Evolutionary conservation across 1,284 basidiomycete species (phyloP).

Genomic region (Cerioporus squamosus): DNA sequence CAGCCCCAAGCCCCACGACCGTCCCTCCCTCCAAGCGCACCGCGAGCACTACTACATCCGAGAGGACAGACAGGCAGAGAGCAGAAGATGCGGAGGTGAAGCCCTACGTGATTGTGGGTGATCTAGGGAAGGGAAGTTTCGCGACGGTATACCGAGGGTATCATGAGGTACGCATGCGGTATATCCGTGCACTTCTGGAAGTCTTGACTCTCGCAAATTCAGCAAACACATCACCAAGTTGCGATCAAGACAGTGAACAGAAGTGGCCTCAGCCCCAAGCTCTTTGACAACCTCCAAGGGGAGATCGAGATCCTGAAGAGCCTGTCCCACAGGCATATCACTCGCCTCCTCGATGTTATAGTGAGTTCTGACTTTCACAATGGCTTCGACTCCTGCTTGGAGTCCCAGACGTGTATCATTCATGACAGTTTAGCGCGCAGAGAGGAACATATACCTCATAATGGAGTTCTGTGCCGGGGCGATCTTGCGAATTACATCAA

Average conservation of each 20-base stretch:
- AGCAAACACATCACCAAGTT: conserved; percentile 80
- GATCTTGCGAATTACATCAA: conserved; percentile 97
- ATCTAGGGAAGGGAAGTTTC: conserved; percentile 91
- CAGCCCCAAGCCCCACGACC: conserved; percentile 10
- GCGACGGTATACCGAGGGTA: conserved; percentile 96
- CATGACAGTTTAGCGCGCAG: conserved; percentile 71
- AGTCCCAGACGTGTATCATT: not conserved
- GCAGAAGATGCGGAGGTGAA: conserved; percentile 67
- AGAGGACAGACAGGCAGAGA: conserved; percentile 24
- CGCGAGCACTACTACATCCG: conserved; percentile 13
- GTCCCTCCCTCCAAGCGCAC: conserved; percentile 21
- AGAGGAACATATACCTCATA: conserved; percentile 94
- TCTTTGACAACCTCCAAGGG: conserved; percentile 95
- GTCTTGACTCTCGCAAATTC: not conserved
- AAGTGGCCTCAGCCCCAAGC: conserved; percentile 88
- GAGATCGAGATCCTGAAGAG: conserved; percentile 98
- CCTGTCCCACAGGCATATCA: conserved; percentile 92
- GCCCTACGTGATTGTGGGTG: conserved; percentile 74
- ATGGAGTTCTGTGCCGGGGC: conserved; percentile 98
- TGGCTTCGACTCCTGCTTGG: not conserved
- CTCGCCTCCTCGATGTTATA: conserved; percentile 91
- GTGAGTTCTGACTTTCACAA: conserved; percentile 42
- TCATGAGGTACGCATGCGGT: conserved; percentile 65
- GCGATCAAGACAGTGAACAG: conserved; percentile 97
- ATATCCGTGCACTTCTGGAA: not conserved